Conservation (phyloP, 106 monocot species). For the Posidonia australis region DNA sequence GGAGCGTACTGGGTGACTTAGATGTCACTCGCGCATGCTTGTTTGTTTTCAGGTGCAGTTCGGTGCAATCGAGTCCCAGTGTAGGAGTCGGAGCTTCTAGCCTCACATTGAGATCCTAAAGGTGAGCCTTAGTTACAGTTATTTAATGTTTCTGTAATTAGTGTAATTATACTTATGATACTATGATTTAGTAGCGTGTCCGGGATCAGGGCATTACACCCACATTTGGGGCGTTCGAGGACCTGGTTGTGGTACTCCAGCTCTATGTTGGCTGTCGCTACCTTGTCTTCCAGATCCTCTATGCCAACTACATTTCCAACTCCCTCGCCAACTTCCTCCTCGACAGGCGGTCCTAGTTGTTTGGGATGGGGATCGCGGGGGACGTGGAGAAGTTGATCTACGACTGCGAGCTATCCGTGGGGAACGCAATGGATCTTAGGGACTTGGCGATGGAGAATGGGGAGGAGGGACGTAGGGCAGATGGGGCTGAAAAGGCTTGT, state of each 20-base stretch:
- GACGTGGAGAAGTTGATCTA: constrained; percentile 28
- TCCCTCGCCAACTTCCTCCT: constrained; percentile 26
- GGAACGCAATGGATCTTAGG: constrained; percentile 28
- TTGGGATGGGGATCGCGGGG: constrained; percentile 37
- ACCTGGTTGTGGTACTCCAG: constrained; percentile 52
- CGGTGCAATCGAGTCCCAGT: no score
- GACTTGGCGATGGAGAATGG: constrained; percentile 17
- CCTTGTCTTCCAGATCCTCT: constrained; percentile 42
- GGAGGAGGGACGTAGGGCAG: constrained; percentile 16
- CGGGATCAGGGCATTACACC: no score
- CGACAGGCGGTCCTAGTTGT: constrained; percentile 29
- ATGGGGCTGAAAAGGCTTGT: constrained; percentile 32
- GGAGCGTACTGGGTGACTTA: no score
- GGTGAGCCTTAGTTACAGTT: no score
- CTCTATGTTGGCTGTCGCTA: constrained; percentile 50
- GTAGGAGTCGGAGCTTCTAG: no score
- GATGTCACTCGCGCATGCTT: no score
- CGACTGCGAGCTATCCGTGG: constrained; percentile 9
- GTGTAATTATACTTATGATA: no score
- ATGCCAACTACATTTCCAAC: constrained; percentile 33
- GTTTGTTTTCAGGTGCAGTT: no score
- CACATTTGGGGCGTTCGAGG: no score
- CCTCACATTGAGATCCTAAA: no score
- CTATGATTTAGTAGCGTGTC: no score
- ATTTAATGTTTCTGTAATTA: no score